phyloP scores from a whole-genome alignment of 2,329 filamentous ascomycete genomes.

The Cercospora sp. region DNA sequence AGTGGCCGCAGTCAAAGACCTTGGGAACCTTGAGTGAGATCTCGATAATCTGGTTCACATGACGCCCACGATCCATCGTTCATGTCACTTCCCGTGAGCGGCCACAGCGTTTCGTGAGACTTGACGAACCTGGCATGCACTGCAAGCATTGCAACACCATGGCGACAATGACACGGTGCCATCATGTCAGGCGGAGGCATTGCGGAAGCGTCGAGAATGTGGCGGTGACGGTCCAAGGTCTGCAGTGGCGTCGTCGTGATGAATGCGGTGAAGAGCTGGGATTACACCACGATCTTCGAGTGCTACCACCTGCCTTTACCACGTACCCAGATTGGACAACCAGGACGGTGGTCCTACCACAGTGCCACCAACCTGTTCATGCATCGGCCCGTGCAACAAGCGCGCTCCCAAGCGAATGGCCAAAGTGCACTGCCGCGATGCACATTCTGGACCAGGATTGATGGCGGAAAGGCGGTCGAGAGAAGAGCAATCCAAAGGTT shows the following conservation, averaged over 20 bases:
- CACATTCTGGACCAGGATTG: background rate
- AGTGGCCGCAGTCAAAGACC: slow-evolving; percentile 4
- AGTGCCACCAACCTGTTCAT: background rate
- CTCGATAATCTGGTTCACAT: background rate
- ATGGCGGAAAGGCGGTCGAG: background rate
- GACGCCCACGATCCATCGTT: background rate
- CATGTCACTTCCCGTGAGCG: background rate
- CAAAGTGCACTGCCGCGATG: background rate
- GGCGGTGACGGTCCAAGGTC: background rate
- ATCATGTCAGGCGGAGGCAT: background rate
- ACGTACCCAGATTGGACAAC: background rate
- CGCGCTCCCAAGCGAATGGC: background rate
- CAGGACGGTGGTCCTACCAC: background rate
- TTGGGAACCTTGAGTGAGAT: background rate
- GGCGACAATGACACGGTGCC: background rate
- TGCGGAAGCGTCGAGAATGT: background rate
- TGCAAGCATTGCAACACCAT: background rate
- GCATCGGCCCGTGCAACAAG: background rate
- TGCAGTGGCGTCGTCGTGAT: background rate
- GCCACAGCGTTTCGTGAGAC: background rate
- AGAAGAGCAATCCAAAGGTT: background rate
- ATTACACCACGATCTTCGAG: background rate
- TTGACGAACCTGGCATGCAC: background rate
- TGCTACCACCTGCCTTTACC: background rate
- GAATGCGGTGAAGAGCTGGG: background rate